A percentile compares a stretch with the other conserved stretches of the same genome.
These are phyloP conservation scores for Daldinia grandis DNA, from an alignment of 495 filamentous ascomycete genomes.

Conservation along the genomic window DNA sequence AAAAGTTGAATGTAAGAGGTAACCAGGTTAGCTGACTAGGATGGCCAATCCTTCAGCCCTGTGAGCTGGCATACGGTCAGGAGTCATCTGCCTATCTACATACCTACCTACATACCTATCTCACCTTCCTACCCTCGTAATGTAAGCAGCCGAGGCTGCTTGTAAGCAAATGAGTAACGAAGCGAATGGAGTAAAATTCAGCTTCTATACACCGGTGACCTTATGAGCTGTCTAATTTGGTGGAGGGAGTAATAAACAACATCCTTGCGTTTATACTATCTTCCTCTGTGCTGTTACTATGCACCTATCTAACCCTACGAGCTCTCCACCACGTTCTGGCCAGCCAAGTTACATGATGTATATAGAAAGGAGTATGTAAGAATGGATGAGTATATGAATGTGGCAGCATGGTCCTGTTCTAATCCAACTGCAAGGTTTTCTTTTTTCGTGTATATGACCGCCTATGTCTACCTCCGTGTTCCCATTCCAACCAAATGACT, in stretches of 20 bases:
- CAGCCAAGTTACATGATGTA: not conserved
- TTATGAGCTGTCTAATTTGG: not conserved
- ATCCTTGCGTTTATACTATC: not conserved
- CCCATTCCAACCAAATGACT: not conserved
- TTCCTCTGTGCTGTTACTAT: not conserved
- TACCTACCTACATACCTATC: not conserved
- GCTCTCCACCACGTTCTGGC: not conserved
- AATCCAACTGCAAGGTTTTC: not conserved
- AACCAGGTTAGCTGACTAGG: not conserved
- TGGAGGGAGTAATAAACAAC: not conserved
- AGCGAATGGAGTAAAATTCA: not conserved
- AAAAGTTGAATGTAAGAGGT: not conserved
- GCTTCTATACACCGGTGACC: not conserved
- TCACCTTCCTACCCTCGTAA: not conserved
- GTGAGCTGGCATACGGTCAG: not conserved
- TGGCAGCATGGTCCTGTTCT: conserved; percentile 3
- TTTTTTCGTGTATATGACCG: conserved; percentile 13
- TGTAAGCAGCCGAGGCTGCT: not conserved
- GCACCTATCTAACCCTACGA: not conserved
- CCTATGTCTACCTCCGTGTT: conserved; percentile 1
- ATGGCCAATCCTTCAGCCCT: not conserved
- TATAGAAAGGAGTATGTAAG: not conserved
- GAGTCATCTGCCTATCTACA: not conserved
- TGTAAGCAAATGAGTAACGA: not conserved
- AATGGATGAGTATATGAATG: not conserved